Percentiles rank a stretch among this genome's conserved stretches.
Conservation (phyloP, 2,329 filamentous ascomycete species). For the Alternaria tenuissima region DNA sequence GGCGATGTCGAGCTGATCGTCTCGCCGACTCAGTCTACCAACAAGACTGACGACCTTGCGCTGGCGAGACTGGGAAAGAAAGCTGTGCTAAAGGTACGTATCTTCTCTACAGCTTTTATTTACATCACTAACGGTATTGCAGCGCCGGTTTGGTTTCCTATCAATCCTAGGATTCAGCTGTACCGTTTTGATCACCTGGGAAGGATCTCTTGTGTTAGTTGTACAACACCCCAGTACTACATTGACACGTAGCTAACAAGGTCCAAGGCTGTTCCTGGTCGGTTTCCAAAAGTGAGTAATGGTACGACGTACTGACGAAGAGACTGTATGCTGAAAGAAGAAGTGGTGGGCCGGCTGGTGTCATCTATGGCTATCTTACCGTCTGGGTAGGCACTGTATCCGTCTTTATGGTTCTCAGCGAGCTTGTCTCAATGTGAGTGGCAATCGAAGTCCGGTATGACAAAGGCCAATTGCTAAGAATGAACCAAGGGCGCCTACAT, state of each 20-base stretch:
- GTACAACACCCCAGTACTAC: neutral
- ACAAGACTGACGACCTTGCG: constrained; percentile 29
- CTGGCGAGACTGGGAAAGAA: constrained; percentile 35
- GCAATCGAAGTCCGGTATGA: accelerated
- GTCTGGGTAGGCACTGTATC: constrained; percentile 43
- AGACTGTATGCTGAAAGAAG: neutral
- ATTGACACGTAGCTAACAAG: constrained; percentile 13
- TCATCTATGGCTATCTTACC: constrained; percentile 42
- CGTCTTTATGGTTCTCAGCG: constrained; percentile 37
- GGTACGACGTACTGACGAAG: neutral
- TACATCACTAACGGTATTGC: neutral
- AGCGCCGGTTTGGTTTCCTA: constrained; percentile 41
- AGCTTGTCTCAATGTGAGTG: constrained; percentile 46
- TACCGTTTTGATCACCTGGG: constrained; percentile 42
- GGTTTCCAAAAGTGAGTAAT: constrained; percentile 30
- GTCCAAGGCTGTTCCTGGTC: constrained; percentile 25
- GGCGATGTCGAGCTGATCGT: constrained; percentile 23
- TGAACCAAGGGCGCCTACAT: constrained; percentile 32
- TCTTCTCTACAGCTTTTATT: neutral
- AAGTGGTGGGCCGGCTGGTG: constrained; percentile 42
- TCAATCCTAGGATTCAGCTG: constrained; percentile 40
- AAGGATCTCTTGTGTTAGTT: constrained; percentile 34
- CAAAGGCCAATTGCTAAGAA: neutral
- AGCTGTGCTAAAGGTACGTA: constrained; percentile 31
- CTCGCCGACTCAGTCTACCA: constrained; percentile 9